Evolutionary conservation across 2,329 filamentous ascomycete species (phyloP).

Genomic region (Coccinonectria pachysandricola): DNA sequence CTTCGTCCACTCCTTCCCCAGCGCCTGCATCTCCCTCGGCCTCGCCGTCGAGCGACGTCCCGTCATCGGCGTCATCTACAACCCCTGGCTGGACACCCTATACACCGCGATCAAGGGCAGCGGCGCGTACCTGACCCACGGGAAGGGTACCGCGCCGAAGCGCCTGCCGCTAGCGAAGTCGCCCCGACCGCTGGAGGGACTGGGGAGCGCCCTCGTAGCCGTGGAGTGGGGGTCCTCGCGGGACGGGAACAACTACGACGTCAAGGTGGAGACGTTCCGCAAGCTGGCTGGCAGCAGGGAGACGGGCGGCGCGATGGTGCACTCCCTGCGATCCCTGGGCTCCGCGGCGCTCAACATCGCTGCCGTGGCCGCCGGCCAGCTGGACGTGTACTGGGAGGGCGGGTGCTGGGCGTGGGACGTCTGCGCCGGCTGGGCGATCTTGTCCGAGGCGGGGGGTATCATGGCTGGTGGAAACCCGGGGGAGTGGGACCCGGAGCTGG

Average conservation of each 20-base stretch:
- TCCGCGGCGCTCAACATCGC: slow-evolving; percentile 68
- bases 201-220: slow-evolving; percentile 55
- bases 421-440: slow-evolving; percentile 68
- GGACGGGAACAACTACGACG: slow-evolving; percentile 57
- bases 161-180: slow-evolving; percentile 31
- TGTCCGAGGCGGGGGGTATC: slow-evolving; percentile 62
- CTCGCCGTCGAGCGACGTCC: slow-evolving; percentile 53
- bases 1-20: slow-evolving; percentile 67
- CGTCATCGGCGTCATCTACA: slow-evolving; percentile 66
- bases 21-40: slow-evolving; percentile 68
- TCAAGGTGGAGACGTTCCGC: slow-evolving; percentile 58
- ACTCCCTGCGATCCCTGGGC: slow-evolving; percentile 59
- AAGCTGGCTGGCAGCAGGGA: slow-evolving; percentile 48
- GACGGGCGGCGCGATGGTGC: slow-evolving; percentile 64
- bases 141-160: slow-evolving; percentile 27
- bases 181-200: slow-evolving; percentile 45
- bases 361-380: slow-evolving; percentile 56
- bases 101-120: slow-evolving; percentile 58
- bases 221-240: slow-evolving; percentile 66
- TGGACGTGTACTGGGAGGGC: slow-evolving; percentile 74
- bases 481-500: slow-evolving; percentile 53
- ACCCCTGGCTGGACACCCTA: slow-evolving; percentile 60
- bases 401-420: slow-evolving; percentile 84
- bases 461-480: slow-evolving; percentile 67
- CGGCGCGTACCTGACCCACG: slow-evolving; percentile 51